Base-by-base conservation (phyloP, 371 early-diverging fungal species). In the Rhizopus arrhizus region DNA sequence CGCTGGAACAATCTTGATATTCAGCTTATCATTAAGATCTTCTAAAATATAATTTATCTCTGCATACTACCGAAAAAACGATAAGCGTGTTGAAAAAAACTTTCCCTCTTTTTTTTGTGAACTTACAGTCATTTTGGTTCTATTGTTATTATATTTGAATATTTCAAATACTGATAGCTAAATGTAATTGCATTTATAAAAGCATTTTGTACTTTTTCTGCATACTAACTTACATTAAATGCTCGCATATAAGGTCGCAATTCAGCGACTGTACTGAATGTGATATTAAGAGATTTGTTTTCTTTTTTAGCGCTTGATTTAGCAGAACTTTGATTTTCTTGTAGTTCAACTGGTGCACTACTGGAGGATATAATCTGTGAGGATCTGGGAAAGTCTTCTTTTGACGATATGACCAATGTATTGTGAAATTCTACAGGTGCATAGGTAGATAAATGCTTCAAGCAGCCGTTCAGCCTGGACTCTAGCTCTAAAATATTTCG, bases 1-100 rank as follows among this genome's bases (percentile, higher is more conserved):
- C 0, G 57, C 36, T 3, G 70, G 69, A 3, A 70, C 71, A 29
- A 85, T 54, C 46, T 86, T 87, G 48, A 68, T 72, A n/a, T 74
- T 68, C 15, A 86, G 56, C 56, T 87, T 87, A 8, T 74, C 64
- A 34, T 72, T 68, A 12, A 87, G 61, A 56, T 87, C 88, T 12
- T 72, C 66, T 8, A 87, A 60, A 4, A 87, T 69, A 53, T 84
- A 85, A 35, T 72, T 78, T 12, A 80, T 62, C 29, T 68, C 75
- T 7, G 36, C 58, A 15, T 66, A 59, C 68, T 68, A 56, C 51
- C 32, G 5, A 35, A 53, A 43, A 58, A 10, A 43, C 22, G 22
- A 22, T 22, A 2, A 22, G 22, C 22, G 22, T 22, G 2, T 22
- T 22, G 22, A 22, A 22, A 22, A 22, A n/a, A 29, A 4, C 4